phyloP scores from a whole-genome alignment of 176 grass and related monocot genomes.

The Carex myosuroides region DNA sequence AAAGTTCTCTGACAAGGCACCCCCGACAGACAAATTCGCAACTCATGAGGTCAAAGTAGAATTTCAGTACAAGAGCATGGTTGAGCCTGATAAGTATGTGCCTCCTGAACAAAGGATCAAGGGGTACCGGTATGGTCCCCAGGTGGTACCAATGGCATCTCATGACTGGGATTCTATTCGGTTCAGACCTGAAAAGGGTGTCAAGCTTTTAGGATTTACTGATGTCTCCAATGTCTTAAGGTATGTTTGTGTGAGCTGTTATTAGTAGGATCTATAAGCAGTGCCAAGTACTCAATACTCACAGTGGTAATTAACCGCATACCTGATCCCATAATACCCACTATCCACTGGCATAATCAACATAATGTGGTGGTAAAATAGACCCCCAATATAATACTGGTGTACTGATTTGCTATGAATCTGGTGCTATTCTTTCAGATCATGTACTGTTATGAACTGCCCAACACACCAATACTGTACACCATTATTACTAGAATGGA shows the following conservation, averaged over 20 bases:
- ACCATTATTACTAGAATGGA: conserved; percentile 1
- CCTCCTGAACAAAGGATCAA: conserved; percentile 97
- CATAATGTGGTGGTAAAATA: neutral
- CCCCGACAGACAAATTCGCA: conserved; percentile 59
- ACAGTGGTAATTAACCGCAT: neutral
- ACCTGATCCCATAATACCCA: neutral
- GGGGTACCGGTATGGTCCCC: conserved; percentile 93
- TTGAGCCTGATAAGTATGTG: conserved; percentile 62
- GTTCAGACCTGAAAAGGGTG: conserved; percentile 86
- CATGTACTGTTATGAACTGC: neutral
- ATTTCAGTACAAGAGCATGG: conserved; percentile 77
- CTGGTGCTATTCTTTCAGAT: neutral
- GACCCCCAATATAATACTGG: neutral
- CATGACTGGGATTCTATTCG: conserved; percentile 79
- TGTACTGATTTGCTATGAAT: neutral
- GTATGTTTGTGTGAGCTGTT: conserved; percentile 35
- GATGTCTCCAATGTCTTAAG: conserved; percentile 55
- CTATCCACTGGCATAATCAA: neutral
- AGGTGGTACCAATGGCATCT: conserved; percentile 80
- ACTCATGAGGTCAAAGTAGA: conserved; percentile 88
- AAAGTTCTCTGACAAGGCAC: conserved; percentile 81
- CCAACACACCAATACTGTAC: neutral
- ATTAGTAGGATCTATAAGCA: neutral
- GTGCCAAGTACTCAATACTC: conserved; percentile 17
- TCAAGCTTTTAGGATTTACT: conserved; percentile 90